Conservation (phyloP, 129 eudicot species). For the Calendula officinalis region DNA sequence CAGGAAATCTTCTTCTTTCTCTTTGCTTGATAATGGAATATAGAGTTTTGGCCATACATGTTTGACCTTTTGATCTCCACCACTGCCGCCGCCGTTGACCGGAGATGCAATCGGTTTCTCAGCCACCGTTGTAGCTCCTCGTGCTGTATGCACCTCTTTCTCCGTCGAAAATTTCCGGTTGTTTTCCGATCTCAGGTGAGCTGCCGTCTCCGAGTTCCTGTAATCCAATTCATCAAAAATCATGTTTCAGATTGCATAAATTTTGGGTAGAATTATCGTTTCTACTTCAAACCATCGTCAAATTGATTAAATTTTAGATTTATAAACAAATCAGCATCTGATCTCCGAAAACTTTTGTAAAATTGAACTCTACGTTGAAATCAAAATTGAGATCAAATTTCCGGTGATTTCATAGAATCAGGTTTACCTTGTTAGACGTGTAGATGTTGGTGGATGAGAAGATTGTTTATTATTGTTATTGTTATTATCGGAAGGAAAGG, state of each 20-base stretch:
- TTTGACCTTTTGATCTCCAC: constrained; percentile 25
- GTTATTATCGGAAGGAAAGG: constrained; percentile 22
- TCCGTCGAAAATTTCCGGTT: constrained; percentile 48
- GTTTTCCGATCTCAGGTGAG: constrained; percentile 39
- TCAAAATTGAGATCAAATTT: constrained; percentile 6
- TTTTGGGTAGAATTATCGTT: background rate
- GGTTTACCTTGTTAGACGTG: constrained; percentile 47
- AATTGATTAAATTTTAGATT: background rate
- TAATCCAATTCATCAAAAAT: background rate
- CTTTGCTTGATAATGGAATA: constrained; percentile 49
- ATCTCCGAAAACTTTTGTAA: background rate
- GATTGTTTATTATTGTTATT: constrained; percentile 18
- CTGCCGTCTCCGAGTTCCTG: constrained; percentile 48
- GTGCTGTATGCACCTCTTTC: constrained; percentile 37
- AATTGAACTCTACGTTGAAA: background rate
- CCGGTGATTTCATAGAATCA: background rate
- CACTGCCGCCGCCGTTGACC: constrained; percentile 29
- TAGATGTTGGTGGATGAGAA: constrained; percentile 19
- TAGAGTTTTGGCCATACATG: constrained; percentile 54
- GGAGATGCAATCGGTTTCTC: constrained; percentile 18
- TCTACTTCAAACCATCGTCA: background rate
- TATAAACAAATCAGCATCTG: constrained; percentile 19
- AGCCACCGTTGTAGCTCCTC: constrained; percentile 22
- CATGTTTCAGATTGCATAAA: background rate
- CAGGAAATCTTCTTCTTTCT: constrained; percentile 71